Evolutionary conservation across 139 green algal genomes (phyloP).

Genomic region (Ulvella scutata): DNA sequence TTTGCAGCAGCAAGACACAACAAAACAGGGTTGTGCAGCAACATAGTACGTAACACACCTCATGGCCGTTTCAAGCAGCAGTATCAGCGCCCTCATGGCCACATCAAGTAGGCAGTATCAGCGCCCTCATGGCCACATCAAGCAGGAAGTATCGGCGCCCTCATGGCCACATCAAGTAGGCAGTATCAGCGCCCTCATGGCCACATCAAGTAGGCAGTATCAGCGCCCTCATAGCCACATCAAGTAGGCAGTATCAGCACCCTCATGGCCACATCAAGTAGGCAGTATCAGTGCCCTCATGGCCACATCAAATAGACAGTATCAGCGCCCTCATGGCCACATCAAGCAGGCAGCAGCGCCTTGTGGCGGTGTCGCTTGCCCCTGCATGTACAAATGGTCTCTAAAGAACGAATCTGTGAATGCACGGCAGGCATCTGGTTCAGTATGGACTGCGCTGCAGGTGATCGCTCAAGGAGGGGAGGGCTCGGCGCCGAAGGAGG

Average conservation of each 20-base stretch:
- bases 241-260: neutral
- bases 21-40: too few relatives aligned
- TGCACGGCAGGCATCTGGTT: neutral
- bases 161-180: neutral
- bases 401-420: too few relatives aligned
- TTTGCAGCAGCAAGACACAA: too few relatives aligned
- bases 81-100: too few relatives aligned
- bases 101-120: neutral
- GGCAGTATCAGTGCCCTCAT: too few relatives aligned
- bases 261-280: slow-evolving; percentile 11
- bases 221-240: too few relatives aligned
- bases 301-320: neutral
- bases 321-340: slow-evolving; percentile 9
- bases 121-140: slow-evolving; percentile 12
- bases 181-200: slow-evolving; percentile 8
- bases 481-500: slow-evolving; percentile 5
- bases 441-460: neutral
- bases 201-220: slow-evolving; percentile 7
- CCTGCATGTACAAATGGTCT: too few relatives aligned
- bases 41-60: too few relatives aligned
- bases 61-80: too few relatives aligned
- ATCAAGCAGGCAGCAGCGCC: slow-evolving; percentile 10
- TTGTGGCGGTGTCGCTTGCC: too few relatives aligned
- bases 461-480: neutral
- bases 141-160: slow-evolving; percentile 6